These are phyloP conservation scores for Immersiella caudata DNA, from an alignment of 495 filamentous ascomycete genomes.

Conservation along the genomic window DNA sequence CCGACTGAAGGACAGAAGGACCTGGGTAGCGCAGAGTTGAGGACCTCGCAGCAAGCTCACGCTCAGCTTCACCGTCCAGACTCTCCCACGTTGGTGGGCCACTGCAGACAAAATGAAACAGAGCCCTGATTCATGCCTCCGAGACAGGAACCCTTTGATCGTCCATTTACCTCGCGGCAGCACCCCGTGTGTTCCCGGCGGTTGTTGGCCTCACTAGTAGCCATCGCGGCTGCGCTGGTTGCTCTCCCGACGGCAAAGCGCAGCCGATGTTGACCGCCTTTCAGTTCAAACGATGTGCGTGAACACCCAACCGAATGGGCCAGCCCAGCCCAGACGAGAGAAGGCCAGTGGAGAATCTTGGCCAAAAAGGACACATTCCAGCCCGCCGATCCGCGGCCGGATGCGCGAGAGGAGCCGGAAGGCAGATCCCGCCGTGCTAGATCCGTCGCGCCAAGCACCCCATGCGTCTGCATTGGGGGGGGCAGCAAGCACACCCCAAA, in stretches of 20 bases:
- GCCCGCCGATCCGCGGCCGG: slow-evolving; percentile 22
- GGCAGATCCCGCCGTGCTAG: slow-evolving; percentile 17
- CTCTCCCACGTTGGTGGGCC: neutral
- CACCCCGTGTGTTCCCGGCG: neutral
- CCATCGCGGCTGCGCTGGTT: neutral
- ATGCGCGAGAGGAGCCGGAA: slow-evolving; percentile 12
- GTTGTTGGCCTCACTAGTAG: neutral
- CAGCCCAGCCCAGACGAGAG: slow-evolving; percentile 3
- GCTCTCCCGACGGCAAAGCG: neutral
- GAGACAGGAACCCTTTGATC: neutral
- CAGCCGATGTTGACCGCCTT: slow-evolving; percentile 15
- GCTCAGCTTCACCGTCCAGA: neutral
- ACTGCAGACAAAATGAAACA: no score
- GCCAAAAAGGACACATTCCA: slow-evolving; percentile 8
- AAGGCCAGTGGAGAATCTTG: slow-evolving; percentile 7
- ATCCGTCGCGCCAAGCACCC: neutral
- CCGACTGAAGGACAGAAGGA: neutral
- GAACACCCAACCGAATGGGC: neutral
- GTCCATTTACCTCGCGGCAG: neutral
- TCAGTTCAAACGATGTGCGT: neutral
- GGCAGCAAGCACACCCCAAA: neutral
- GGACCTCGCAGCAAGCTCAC: neutral
- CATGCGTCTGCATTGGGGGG: neutral
- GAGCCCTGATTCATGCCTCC: neutral
- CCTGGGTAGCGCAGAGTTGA: neutral